These are phyloP conservation scores for Gnomoniopsis sp. DNA, from an alignment of 2,329 filamentous ascomycete species.

Conservation along the genomic window DNA sequence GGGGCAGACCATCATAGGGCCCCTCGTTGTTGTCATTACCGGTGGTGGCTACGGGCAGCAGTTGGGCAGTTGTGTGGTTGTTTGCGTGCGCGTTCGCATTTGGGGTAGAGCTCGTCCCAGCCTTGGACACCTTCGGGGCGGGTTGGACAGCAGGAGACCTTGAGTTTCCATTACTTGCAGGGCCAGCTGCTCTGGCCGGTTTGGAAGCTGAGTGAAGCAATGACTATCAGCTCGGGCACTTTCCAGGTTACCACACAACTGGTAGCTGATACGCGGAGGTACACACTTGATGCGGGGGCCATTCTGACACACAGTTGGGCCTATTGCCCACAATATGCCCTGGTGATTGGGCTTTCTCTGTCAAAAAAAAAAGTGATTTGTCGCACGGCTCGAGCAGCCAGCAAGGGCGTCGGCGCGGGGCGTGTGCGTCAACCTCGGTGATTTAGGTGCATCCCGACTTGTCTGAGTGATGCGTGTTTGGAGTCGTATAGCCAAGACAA, in stretches of 20 bases:
- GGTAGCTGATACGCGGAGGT: background rate
- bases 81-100: constrained; percentile 6
- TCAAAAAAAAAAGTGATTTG: background rate
- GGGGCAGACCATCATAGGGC: constrained; percentile 19
- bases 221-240: constrained; percentile 7
- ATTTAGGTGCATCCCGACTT: constrained; percentile 15
- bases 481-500: background rate
- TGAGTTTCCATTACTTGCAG: background rate
- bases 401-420: constrained; percentile 14
- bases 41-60: background rate
- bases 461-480: background rate
- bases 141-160: constrained; percentile 6
- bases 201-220: constrained; percentile 9
- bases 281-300: constrained; percentile 17
- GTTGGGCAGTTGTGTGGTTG: constrained; percentile 11
- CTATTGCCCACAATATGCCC: constrained; percentile 4
- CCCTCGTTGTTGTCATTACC: constrained; percentile 1
- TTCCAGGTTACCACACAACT: background rate
- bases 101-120: constrained; percentile 1
- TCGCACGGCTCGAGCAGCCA: constrained; percentile 9
- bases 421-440: constrained; percentile 15
- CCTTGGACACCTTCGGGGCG: constrained; percentile 4
- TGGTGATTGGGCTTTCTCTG: background rate
- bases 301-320: constrained; percentile 14
- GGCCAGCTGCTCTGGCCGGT: constrained; percentile 8